Base-by-base conservation (phyloP, 2,329 filamentous ascomycete genomes). In the Cladosporium phlei region DNA sequence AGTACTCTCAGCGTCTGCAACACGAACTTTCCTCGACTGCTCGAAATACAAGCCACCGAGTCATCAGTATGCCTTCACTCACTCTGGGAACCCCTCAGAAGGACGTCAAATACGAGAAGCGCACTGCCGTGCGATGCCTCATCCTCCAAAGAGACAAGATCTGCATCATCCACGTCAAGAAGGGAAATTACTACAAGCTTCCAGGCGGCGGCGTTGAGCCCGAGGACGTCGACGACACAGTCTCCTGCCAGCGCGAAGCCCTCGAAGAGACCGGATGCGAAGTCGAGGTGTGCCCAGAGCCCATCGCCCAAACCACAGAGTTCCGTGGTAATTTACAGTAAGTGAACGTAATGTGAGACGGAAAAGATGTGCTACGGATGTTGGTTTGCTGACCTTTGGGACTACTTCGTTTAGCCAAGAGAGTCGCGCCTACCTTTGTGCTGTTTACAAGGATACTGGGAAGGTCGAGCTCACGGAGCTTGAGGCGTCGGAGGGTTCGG, bases 261-360 rank as follows among this genome's bases (percentile, higher is more conserved):
- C 38, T 51, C 35, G 38, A 51, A n/a, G 49, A 51, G 49, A 51
- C 49, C 2, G 46, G 46, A n/a, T 51, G 46, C 17, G 30, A 46
- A 8, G 32, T 49, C 2, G 22, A 39, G 5, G 40, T 51, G 3
- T 6, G n/a, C 16, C 35, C 40, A 3, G 28, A 46, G 3, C n/a
- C 37, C 11, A 25, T 46, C n/a, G 49, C 49, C 2, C 28, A 49
- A n/a, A 39, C 24, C 3, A 25, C 27, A 17, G 39, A 50, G 21
- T 45, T 42, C 14, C 40, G 27, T 21, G 17, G n/a, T 9, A 22
- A 10, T 2, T n/a, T 37, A 20, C 12, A 37, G n/a, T n/a, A n/a
- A n/a, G n/a, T n/a, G n/a, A n/a, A n/a, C n/a, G n/a, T n/a, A n/a
- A n/a, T n/a, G n/a, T n/a, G n/a, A n/a, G n/a, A n/a, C n/a, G n/a